A percentile compares a stretch with the other conserved stretches of the same genome.
Conservation (phyloP, 2,329 filamentous ascomycete genomes). For the Colletotrichum sp. region DNA sequence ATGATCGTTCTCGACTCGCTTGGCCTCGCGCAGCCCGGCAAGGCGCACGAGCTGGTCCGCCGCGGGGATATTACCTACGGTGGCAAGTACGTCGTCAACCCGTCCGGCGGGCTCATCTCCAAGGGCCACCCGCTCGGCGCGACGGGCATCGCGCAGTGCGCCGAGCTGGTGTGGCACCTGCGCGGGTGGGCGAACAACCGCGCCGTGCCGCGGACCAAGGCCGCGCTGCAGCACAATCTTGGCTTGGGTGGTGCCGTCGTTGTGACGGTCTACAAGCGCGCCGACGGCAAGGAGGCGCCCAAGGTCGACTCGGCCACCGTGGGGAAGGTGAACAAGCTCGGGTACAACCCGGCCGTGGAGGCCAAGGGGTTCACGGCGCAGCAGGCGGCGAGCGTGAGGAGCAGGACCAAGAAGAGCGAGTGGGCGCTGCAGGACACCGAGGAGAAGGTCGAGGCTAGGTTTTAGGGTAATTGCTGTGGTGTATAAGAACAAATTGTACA, state of each 20-base stretch:
- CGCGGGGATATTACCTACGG: conserved; percentile 91
- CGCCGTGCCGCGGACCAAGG: conserved; percentile 68
- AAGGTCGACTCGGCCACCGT: conserved; percentile 68
- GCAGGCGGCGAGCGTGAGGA: conserved; percentile 75
- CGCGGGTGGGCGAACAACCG: conserved; percentile 96
- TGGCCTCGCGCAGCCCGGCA: conserved; percentile 77
- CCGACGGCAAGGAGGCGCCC: conserved; percentile 72
- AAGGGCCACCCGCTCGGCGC: conserved; percentile 96
- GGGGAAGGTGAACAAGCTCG: conserved; percentile 70
- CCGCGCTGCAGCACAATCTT: conserved; percentile 89
- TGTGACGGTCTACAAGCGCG: conserved; percentile 85
- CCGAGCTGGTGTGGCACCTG: conserved; percentile 94
- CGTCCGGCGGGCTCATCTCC: conserved; percentile 91
- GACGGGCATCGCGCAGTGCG: conserved; percentile 93
- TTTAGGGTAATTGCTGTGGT: conserved; percentile 24
- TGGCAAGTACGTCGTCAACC: conserved; percentile 83
- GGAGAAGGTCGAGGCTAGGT: conserved; percentile 44
- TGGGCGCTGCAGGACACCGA: conserved; percentile 78
- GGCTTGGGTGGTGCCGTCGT: conserved; percentile 91
- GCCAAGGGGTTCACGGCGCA: conserved; percentile 86
- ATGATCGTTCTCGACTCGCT: conserved; percentile 89
- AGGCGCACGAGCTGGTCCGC: conserved; percentile 90
- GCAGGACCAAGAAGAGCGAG: conserved; percentile 66
- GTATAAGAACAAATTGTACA: neutral
- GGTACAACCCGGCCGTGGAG: conserved; percentile 91